Conservation (phyloP, 2,329 filamentous ascomycete species). For the Colletotrichum gigasporum region DNA sequence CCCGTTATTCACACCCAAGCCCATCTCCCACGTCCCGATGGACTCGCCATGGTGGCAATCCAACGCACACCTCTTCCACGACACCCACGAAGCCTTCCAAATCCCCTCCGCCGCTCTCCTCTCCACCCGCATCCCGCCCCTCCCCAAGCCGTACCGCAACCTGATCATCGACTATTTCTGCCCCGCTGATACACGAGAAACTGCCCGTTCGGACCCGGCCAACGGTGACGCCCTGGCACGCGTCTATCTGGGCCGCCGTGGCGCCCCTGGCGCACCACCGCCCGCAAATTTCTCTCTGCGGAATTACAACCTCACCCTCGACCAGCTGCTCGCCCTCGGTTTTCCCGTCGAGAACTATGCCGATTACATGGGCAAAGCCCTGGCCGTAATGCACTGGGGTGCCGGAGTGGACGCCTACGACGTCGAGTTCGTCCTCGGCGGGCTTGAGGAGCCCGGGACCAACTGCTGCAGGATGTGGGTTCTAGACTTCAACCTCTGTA, state of each 20-base stretch:
- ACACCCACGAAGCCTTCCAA: background rate
- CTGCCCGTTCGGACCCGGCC: background rate
- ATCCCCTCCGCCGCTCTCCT: background rate
- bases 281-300: constrained; percentile 33
- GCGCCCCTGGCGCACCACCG: background rate
- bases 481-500: background rate
- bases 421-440: constrained; percentile 35
- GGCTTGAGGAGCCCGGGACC: too few species aligned
- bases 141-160: background rate
- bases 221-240: background rate
- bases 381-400: background rate
- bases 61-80: background rate
- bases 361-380: background rate
- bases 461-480: too few species aligned
- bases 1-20: too few species aligned
- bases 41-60: background rate
- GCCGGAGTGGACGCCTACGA: constrained; percentile 21
- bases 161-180: background rate
- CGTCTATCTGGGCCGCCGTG: constrained; percentile 6
- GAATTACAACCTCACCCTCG: constrained; percentile 35
- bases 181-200: background rate
- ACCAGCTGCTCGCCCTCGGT: constrained; percentile 33
- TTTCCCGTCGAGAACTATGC: constrained; percentile 6
- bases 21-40: background rate
- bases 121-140: too few species aligned